Evolutionary conservation across 2,329 filamentous ascomycete species (phyloP).

Genomic region (Sclerotinia borealis): DNA sequence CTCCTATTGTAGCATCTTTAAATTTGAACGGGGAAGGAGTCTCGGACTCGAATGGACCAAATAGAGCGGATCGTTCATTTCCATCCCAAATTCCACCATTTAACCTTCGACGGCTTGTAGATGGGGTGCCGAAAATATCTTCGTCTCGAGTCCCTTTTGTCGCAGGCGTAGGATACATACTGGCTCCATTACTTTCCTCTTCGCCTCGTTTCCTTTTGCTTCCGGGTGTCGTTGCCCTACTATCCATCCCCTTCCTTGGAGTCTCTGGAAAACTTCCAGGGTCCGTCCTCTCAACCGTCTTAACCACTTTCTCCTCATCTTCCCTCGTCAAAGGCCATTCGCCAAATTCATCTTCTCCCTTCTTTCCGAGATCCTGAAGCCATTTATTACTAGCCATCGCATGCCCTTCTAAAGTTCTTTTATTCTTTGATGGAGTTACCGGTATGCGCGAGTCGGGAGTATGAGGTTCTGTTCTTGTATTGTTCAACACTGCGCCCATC

Average conservation of each 20-base stretch:
- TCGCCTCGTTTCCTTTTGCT: constrained; percentile 29
- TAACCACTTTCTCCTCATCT: constrained; percentile 23
- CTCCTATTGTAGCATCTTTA: constrained; percentile 15
- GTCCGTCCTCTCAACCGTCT: constrained; percentile 6
- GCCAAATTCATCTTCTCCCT: constrained; percentile 28
- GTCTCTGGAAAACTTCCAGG: constrained; percentile 22
- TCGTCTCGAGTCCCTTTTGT: constrained; percentile 17
- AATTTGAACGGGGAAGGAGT: constrained; percentile 28
- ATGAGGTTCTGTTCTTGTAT: constrained; percentile 39
- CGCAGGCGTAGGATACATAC: constrained; percentile 26
- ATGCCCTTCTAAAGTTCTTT: constrained; percentile 17
- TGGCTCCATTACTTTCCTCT: background rate
- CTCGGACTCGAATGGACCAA: constrained; percentile 18
- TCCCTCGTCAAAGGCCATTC: constrained; percentile 22
- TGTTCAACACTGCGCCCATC: constrained; percentile 38
- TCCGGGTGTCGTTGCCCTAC: constrained; percentile 22
- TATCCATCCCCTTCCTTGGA: constrained; percentile 25
- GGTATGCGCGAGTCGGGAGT: constrained; percentile 7
- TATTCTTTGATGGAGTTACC: constrained; percentile 16
- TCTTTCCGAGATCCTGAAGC: constrained; percentile 14
- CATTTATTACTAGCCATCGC: constrained; percentile 17
- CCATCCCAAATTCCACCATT: constrained; percentile 24
- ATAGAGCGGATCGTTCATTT: constrained; percentile 19
- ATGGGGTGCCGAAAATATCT: constrained; percentile 23
- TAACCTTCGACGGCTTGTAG: constrained; percentile 11